A percentile compares a stretch with the other conserved stretches of the same genome.
These are phyloP conservation scores for Setaria viridis DNA, from an alignment of 202 grass and related monocot genomes.

Conservation along the genomic window DNA sequence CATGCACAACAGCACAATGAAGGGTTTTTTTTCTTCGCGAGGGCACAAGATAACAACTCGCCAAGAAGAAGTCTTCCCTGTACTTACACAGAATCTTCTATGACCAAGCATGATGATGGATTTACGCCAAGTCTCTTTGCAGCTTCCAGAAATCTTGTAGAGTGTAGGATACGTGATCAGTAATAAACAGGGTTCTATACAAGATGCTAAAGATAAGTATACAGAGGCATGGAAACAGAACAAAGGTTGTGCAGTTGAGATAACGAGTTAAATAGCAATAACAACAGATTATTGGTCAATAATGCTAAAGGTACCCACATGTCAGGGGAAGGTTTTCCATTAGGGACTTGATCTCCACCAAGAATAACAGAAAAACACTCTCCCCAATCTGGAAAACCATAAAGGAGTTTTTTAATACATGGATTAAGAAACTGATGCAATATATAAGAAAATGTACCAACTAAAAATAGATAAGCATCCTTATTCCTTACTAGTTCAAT, in stretches of 20 bases:
- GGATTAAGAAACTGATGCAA: neutral
- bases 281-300: neutral
- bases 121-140: conserved; percentile 76
- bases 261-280: neutral
- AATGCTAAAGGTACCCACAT: conserved; percentile 56
- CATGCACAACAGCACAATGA: neutral
- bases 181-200: neutral
- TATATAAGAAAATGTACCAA: neutral
- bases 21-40: neutral
- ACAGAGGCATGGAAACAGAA: conserved; percentile 1
- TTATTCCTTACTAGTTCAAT: neutral
- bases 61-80: conserved; percentile 7
- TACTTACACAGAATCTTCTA: conserved; percentile 89
- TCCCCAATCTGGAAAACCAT: conserved; percentile 66
- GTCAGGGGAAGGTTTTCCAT: conserved; percentile 87
- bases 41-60: neutral
- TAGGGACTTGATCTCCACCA: conserved; percentile 80
- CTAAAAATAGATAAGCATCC: neutral
- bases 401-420: neutral
- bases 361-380: conserved; percentile 86
- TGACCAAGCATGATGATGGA: conserved; percentile 73
- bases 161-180: conserved; percentile 19
- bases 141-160: conserved; percentile 79
- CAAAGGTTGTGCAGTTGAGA: neutral
- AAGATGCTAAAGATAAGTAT: neutral